These are phyloP conservation scores for Saccharata proteae DNA, from an alignment of 2,329 filamentous ascomycete species.

Conservation along the genomic window DNA sequence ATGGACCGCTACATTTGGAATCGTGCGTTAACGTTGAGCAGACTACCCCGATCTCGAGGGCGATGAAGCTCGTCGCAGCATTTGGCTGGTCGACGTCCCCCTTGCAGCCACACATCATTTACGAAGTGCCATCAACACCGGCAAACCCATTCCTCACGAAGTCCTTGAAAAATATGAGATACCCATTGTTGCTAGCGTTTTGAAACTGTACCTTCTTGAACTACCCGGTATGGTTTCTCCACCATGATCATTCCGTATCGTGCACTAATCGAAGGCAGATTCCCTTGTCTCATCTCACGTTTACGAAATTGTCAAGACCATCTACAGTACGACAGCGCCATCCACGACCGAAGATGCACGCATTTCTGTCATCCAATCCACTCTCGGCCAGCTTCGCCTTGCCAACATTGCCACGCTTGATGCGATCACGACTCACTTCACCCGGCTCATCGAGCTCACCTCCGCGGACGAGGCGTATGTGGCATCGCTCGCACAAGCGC, in stretches of 20 bases:
- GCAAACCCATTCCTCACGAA: constrained; percentile 64
- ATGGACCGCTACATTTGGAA: background rate
- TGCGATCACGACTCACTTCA: constrained; percentile 96
- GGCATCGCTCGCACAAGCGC: constrained; percentile 54
- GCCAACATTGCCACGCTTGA: constrained; percentile 98
- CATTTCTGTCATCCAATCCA: constrained; percentile 86
- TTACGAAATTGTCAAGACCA: constrained; percentile 96
- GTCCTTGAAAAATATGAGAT: constrained; percentile 81
- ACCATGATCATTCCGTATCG: no score
- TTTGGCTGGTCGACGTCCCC: constrained; percentile 91
- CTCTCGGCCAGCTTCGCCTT: constrained; percentile 82
- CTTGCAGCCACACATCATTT: constrained; percentile 75
- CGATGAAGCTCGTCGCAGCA: constrained; percentile 79
- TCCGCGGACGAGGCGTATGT: constrained; percentile 87
- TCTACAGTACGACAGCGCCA: constrained; percentile 67
- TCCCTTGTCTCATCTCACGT: constrained; percentile 97
- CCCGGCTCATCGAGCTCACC: constrained; percentile 87
- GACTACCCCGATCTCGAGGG: constrained; percentile 95
- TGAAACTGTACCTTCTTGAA: constrained; percentile 92
- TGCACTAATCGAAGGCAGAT: constrained; percentile 41
- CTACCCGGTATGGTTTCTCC: constrained; percentile 64
- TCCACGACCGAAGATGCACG: constrained; percentile 64
- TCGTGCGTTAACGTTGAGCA: constrained; percentile 12
- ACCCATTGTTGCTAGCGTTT: constrained; percentile 78
- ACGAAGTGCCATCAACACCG: constrained; percentile 72